Conservation (phyloP, 768 basidiomycete genomes). For the Paxillus involutus region DNA sequence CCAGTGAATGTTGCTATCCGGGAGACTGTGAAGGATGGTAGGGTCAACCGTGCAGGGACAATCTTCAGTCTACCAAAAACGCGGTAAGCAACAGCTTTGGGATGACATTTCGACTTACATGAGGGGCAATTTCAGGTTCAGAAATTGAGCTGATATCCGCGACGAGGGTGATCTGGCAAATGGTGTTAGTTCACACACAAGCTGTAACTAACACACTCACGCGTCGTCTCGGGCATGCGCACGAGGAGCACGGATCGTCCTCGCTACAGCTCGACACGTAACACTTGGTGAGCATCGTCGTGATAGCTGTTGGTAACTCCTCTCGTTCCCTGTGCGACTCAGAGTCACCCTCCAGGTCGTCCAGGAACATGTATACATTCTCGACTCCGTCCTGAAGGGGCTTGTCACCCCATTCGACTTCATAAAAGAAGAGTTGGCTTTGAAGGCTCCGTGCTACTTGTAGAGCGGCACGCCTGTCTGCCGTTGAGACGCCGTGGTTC, state of each 20-base stretch:
- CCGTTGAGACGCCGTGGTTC: constrained; percentile 70
- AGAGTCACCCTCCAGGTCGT: constrained; percentile 68
- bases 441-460: constrained; percentile 90
- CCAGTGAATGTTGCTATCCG: constrained; percentile 75
- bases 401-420: constrained; percentile 92
- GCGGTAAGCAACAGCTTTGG: neutral
- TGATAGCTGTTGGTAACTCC: constrained; percentile 84
- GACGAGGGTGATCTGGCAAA: constrained; percentile 21
- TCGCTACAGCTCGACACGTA: constrained; percentile 87
- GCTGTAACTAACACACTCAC: constrained; percentile 35
- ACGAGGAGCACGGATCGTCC: constrained; percentile 79
- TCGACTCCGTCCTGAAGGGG: constrained; percentile 85
- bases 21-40: constrained; percentile 52
- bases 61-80: constrained; percentile 34
- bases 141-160: constrained; percentile 18
- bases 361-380: constrained; percentile 91
- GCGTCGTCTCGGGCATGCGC: constrained; percentile 67
- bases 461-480: constrained; percentile 80
- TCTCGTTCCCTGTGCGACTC: constrained; percentile 62
- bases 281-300: constrained; percentile 88
- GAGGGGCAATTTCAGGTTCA: constrained; percentile 29
- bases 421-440: constrained; percentile 92
- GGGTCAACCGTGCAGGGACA: constrained; percentile 56
- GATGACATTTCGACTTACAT: constrained; percentile 34
- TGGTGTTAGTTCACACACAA: constrained; percentile 10